Evolutionary conservation across 345 rosid genomes (phyloP), one percentile per base, ranked within the genome.

Genomic region (Salix udensis): DNA sequence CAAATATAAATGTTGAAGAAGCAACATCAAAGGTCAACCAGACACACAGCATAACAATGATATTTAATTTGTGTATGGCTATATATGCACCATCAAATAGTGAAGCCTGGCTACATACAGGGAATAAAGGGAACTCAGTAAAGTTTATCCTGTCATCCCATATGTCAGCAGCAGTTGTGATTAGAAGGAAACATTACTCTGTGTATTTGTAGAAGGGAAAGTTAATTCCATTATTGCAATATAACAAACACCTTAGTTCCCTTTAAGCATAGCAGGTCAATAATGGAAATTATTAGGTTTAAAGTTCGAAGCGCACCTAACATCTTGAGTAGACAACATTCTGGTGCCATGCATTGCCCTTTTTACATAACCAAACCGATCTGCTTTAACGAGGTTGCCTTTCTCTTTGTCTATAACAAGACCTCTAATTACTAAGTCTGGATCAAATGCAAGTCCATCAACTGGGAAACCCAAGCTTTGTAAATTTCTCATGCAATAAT

Each of bases 401-500:
- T 87, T 91, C 83, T 95, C 95, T 91, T 91, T 95, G 84, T 95
- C 97, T 65, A 95, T 95, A 82, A 95, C 96, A 72, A 95, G 97
- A 75, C 98, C 98, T 87, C 97, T 89, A 71, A 92, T 95, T 36
- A 92, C 97, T 89, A 95, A 85, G 78, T 92, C 92, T 0, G 98
- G 96, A 67, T 95, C 97, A 78, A 95, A 95, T 70, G 91, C 76
- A 71, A 95, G 96, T 65, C 97, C 97, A 83, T 90, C 97, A 71
- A 93, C 97, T 1, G 97, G 97, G 81, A 87, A 95, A 31, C 97
- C 98, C 96, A 95, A 79, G 79, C 80, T 87, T 81, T 73, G 86
- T 24, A 95, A 83, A 88, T 95, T 95, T 30, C 87, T 93, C 98
- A 93, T 83, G 84, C 98, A 95, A 83, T 95, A 93, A 81, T 93